Base-by-base conservation (phyloP, 2,329 filamentous ascomycete genomes). In the Gyromitra esculenta region DNA sequence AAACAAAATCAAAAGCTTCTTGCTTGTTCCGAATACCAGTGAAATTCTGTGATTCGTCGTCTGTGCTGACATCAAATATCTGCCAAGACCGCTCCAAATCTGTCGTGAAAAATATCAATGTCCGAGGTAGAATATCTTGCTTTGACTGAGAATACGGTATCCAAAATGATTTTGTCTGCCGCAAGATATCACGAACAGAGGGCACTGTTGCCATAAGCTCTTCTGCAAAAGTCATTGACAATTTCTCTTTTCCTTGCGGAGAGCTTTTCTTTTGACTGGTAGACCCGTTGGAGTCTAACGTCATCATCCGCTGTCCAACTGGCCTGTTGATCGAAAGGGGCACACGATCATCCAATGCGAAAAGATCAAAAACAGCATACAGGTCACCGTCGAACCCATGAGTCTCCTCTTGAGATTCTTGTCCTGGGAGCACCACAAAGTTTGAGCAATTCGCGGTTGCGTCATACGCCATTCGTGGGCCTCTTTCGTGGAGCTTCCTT, bases 101-200 rank as follows among this genome's bases (percentile, higher is more conserved):
- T 39, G 59, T 37, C 7, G 69, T 72, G 37, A 72, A 72, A 11
- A 72, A 57, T 6, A 72, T 57, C 31, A 72, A 48, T 5, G 69
- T 72, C 35, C 62, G 50, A 15, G 69, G 59, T n/a, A 72, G 48
- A 39, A 11, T 57, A 35, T 72, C 60, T 1, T 65, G 11, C 1
- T 37, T 11, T 5, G 69, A 72, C 37, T 57, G 52, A 2, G 59
- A 64, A 18, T 72, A 72, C 9, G 69, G 69, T 63, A 72, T 72
- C 69, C 69, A 72, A 21, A 72, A 72, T 5, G 69, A 72, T 41
- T 72, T 72, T 15, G 69, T 72, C 18, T 72, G 69, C 25, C 60
- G 18, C 13, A 72, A 25, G 5, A 72, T 65, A 25, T 72, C 69
- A 8, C 52, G 13, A 4, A 72, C 39, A 18, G 60, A 64, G 13